Conservation (phyloP, 768 basidiomycete species). For the Pleurotus pulmonarius region DNA sequence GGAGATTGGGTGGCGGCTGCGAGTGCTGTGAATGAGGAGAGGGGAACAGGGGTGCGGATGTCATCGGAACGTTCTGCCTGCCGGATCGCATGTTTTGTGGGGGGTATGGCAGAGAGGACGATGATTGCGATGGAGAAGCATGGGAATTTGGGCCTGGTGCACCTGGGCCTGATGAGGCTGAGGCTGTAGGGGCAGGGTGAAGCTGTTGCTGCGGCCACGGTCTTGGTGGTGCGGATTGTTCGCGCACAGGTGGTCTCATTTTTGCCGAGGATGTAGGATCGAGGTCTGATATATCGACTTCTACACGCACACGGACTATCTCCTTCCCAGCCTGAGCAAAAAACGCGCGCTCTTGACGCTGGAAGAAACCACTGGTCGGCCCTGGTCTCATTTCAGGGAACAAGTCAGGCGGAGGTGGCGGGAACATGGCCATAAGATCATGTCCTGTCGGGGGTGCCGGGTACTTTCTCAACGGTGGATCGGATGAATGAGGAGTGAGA, state of each 20-base stretch:
- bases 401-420: slow-evolving; percentile 55
- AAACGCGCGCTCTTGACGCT: slow-evolving; percentile 74
- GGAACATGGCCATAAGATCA: slow-evolving; percentile 84
- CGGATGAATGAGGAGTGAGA: slow-evolving; percentile 9
- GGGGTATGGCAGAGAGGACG: slow-evolving; percentile 15
- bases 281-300: slow-evolving; percentile 49
- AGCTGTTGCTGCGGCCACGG: slow-evolving; percentile 26
- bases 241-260: slow-evolving; percentile 21
- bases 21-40: slow-evolving; percentile 11
- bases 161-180: slow-evolving; percentile 14
- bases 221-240: slow-evolving; percentile 15
- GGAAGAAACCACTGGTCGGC: slow-evolving; percentile 71
- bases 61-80: slow-evolving; percentile 29
- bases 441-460: slow-evolving; percentile 79
- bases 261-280: slow-evolving; percentile 14
- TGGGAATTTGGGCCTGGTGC: slow-evolving; percentile 3
- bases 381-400: slow-evolving; percentile 55
- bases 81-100: slow-evolving; percentile 19
- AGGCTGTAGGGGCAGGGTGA: slow-evolving; percentile 17
- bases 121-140: slow-evolving; percentile 30
- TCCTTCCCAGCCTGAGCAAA: slow-evolving; percentile 78
- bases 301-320: slow-evolving; percentile 71
- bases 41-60: slow-evolving; percentile 29
- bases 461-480: slow-evolving; percentile 51
- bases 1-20: slow-evolving; percentile 10